Evolutionary conservation across 768 basidiomycete species (phyloP).

Genomic region (Ephemerocybe angulata): DNA sequence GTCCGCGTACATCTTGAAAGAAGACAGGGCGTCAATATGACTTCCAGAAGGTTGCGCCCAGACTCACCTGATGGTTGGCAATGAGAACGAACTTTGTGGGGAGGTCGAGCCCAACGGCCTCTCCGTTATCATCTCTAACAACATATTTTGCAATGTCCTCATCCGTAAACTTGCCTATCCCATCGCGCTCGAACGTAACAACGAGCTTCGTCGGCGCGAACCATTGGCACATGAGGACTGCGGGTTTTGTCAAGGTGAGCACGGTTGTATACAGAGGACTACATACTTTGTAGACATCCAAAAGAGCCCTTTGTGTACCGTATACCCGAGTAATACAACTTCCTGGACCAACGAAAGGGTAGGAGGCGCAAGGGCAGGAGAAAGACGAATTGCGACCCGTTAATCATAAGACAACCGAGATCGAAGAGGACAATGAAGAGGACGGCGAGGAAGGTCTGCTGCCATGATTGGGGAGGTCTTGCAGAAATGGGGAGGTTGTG

Average conservation of each 20-base stretch:
- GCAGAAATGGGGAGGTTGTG: slow-evolving; percentile 50
- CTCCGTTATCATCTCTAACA: slow-evolving; percentile 52
- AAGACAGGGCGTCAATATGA: slow-evolving; percentile 5
- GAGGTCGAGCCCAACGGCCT: slow-evolving; percentile 57
- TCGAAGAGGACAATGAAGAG: slow-evolving; percentile 58
- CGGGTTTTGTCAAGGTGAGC: neutral
- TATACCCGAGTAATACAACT: slow-evolving; percentile 65
- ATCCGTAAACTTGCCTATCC: slow-evolving; percentile 57
- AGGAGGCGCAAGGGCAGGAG: slow-evolving; percentile 64
- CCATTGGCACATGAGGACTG: slow-evolving; percentile 77
- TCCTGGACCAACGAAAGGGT: slow-evolving; percentile 53
- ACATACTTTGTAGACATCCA: slow-evolving; percentile 68
- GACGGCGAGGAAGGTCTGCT: slow-evolving; percentile 43
- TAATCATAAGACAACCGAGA: slow-evolving; percentile 63
- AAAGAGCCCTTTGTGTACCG: slow-evolving; percentile 82
- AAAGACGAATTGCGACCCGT: slow-evolving; percentile 68
- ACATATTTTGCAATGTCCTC: slow-evolving; percentile 59
- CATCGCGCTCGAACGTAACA: slow-evolving; percentile 71
- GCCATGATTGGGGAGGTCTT: slow-evolving; percentile 55
- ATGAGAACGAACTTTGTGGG: slow-evolving; percentile 81
- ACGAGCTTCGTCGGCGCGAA: slow-evolving; percentile 75
- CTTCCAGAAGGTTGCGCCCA: neutral
- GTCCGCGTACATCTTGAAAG: slow-evolving; percentile 63
- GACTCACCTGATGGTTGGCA: slow-evolving; percentile 85
- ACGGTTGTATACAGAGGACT: neutral